phyloP scores from a whole-genome alignment of 768 basidiomycete species.

The Trametopsis cervina region DNA sequence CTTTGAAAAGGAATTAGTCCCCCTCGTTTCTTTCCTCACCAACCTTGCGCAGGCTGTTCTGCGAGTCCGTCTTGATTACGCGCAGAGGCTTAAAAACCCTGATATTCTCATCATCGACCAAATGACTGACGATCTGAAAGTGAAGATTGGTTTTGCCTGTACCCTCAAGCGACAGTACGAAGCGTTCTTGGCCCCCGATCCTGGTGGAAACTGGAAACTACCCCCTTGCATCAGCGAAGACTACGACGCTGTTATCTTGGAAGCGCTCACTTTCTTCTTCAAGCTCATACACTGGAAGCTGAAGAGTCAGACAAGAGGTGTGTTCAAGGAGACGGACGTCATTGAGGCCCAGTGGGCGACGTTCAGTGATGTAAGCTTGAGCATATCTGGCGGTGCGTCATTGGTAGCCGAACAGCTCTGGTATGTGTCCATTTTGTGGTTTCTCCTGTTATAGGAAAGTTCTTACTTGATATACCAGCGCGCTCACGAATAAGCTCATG shows the following conservation, averaged over 20 bases:
- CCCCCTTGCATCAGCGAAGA: slow-evolving; percentile 85
- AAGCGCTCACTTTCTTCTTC: slow-evolving; percentile 87
- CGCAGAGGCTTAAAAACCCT: slow-evolving; percentile 81
- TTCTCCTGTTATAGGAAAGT: neutral
- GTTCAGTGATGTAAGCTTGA: slow-evolving; percentile 86
- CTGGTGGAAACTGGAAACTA: slow-evolving; percentile 80
- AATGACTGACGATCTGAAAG: slow-evolving; percentile 87
- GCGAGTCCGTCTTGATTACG: slow-evolving; percentile 83
- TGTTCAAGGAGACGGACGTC: slow-evolving; percentile 98
- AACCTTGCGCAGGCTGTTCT: slow-evolving; percentile 89
- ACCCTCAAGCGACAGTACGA: slow-evolving; percentile 94
- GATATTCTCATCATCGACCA: slow-evolving; percentile 90
- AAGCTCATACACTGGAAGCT: slow-evolving; percentile 93
- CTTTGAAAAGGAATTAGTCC: slow-evolving; percentile 83
- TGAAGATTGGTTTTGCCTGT: slow-evolving; percentile 87
- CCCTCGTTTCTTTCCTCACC: slow-evolving; percentile 94
- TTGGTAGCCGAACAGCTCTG: slow-evolving; percentile 95
- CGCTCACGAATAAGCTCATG: slow-evolving; percentile 88
- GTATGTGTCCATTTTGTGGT: slow-evolving; percentile 42
- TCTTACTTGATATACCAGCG: slow-evolving; percentile 37
- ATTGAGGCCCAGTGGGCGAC: slow-evolving; percentile 95
- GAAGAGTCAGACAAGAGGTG: slow-evolving; percentile 84
- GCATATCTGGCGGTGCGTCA: slow-evolving; percentile 78
- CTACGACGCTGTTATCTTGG: slow-evolving; percentile 85
- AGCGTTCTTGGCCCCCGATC: slow-evolving; percentile 83